A percentile compares a stretch with the other conserved stretches of the same genome.
Evolutionary conservation across 192 early-diverging fungal species (phyloP).

Genomic region (Phycomyces blakesleeanus): DNA sequence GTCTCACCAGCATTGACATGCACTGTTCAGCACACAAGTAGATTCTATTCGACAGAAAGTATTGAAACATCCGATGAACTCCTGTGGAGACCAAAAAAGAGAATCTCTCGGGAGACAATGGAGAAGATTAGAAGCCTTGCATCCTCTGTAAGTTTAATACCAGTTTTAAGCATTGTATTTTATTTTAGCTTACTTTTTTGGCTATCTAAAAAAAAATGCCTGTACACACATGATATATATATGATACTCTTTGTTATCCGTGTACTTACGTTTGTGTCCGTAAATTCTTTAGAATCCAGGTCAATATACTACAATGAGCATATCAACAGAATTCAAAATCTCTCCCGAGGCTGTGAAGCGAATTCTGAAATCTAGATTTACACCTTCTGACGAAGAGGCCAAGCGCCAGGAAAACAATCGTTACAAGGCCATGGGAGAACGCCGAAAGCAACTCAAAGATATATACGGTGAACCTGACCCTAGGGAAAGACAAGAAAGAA

Average conservation of each 20-base stretch:
- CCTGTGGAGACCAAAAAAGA: slow-evolving; percentile 14
- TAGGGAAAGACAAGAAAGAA: background rate
- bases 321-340: slow-evolving; percentile 49
- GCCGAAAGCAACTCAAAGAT: slow-evolving; percentile 17
- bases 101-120: slow-evolving; percentile 21
- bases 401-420: slow-evolving; percentile 42
- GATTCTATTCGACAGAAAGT: background rate
- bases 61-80: background rate
- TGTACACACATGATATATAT: too few relatives aligned
- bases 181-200: background rate
- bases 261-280: too few relatives aligned
- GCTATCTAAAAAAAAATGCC: too few relatives aligned
- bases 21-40: too few relatives aligned
- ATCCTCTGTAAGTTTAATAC: slow-evolving; percentile 5
- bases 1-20: background rate
- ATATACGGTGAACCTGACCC: background rate
- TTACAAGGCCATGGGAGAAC: slow-evolving; percentile 30
- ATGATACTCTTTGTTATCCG: too few relatives aligned
- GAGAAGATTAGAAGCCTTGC: slow-evolving; percentile 17
- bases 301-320: slow-evolving; percentile 37
- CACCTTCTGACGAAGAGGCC: slow-evolving; percentile 25
- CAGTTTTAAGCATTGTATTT: background rate
- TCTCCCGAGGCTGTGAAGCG: slow-evolving; percentile 48
- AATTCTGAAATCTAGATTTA: slow-evolving; percentile 50
- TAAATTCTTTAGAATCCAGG: slow-evolving; percentile 48